Evolutionary conservation across 176 grass and related monocot genomes (phyloP).

Genomic region (Aegilops sharonensis): DNA sequence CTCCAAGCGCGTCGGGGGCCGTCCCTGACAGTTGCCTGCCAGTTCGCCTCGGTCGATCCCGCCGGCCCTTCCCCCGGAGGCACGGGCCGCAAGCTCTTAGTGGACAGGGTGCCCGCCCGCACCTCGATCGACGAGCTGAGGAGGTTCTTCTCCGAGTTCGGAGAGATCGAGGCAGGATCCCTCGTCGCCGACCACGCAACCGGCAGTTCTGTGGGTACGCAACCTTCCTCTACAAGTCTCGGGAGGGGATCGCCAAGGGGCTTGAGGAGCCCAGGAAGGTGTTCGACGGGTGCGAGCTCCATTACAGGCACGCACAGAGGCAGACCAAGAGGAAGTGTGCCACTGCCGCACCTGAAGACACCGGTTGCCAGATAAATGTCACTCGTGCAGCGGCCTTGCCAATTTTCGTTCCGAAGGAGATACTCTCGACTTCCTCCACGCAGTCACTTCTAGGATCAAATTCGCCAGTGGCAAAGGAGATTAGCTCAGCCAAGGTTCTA

Average conservation of each 20-base stretch:
- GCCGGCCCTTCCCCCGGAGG: neutral
- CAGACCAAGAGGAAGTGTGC: conserved; percentile 27
- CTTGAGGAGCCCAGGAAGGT: conserved; percentile 54
- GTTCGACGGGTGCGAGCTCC: conserved; percentile 55
- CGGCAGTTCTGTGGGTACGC: conserved; percentile 36
- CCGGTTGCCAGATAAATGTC: neutral
- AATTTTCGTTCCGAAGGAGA: neutral
- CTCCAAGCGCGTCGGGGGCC: conserved; percentile 52
- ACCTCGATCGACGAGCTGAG: conserved; percentile 28
- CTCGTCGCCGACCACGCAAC: conserved; percentile 38
- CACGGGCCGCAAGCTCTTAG: conserved; percentile 48
- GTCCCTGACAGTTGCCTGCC: conserved; percentile 37
- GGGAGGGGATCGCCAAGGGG: conserved; percentile 36
- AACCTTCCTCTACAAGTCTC: conserved; percentile 54
- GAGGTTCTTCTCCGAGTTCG: conserved; percentile 45
- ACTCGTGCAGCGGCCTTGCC: neutral
- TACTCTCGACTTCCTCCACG: conserved; percentile 9
- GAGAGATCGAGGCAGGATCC: conserved; percentile 51
- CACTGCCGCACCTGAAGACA: neutral
- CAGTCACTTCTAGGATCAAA: conserved; percentile 3
- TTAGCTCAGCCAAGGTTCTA: neutral
- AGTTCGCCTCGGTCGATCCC: conserved; percentile 58
- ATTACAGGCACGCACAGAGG: conserved; percentile 46
- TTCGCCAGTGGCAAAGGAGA: neutral
- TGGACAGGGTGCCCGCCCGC: conserved; percentile 37